phyloP scores from a whole-genome alignment of 2,329 filamentous ascomycete species.

The Aspergillus oerlinghausenensis region DNA sequence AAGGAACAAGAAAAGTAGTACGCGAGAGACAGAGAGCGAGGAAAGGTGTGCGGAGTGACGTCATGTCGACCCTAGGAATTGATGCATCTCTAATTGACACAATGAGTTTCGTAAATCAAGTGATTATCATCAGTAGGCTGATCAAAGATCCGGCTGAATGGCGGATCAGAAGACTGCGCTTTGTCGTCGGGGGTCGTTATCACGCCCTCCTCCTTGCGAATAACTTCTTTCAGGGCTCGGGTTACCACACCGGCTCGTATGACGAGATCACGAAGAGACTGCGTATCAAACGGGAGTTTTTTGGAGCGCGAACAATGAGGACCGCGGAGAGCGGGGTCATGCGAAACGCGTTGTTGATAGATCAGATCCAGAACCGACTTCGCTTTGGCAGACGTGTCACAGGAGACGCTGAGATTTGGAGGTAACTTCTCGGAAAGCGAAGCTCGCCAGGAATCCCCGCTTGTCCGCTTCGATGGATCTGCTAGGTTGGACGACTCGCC shows the following conservation, averaged over 20 bases:
- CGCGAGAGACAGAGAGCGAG: conserved; percentile 11
- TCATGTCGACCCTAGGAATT: conserved; percentile 5
- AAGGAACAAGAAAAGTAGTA: neutral
- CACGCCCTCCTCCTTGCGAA: conserved; percentile 48
- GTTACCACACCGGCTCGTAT: conserved; percentile 46
- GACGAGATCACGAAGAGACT: conserved; percentile 59
- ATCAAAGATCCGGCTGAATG: conserved; percentile 47
- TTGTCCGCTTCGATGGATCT: conserved; percentile 27
- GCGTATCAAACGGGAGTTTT: conserved; percentile 64
- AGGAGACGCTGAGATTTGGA: conserved; percentile 26
- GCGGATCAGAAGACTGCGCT: conserved; percentile 35
- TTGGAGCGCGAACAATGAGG: conserved; percentile 27
- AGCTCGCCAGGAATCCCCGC: conserved; percentile 28
- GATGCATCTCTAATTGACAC: conserved; percentile 22
- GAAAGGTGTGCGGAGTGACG: conserved; percentile 7
- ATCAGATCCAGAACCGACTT: conserved; percentile 59
- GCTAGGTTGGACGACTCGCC: conserved; percentile 41
- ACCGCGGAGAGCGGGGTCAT: conserved; percentile 21
- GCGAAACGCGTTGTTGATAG: conserved; percentile 44
- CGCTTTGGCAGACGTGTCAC: conserved; percentile 54
- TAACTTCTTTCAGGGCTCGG: conserved; percentile 46
- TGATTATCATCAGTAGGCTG: conserved; percentile 33
- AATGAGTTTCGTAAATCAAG: conserved; percentile 23
- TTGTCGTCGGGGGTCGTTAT: conserved; percentile 24
- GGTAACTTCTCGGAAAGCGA: conserved; percentile 23